These are phyloP conservation scores for Aspergillus japonicus DNA, from an alignment of 2,329 filamentous ascomycete species.

Conservation along the genomic window DNA sequence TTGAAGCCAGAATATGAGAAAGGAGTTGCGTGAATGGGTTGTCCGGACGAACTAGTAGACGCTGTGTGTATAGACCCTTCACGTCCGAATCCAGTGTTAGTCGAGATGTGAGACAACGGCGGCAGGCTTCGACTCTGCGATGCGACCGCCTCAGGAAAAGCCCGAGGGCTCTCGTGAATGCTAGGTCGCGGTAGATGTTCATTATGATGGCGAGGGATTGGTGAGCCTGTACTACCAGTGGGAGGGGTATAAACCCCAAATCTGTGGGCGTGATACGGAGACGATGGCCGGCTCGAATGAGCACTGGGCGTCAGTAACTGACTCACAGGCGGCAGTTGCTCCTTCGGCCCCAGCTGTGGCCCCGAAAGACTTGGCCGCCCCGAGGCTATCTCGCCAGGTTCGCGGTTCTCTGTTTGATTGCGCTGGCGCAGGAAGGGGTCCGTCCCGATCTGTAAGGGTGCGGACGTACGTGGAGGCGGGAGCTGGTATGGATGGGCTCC, in stretches of 20 bases:
- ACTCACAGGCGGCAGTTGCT: slow-evolving; percentile 42
- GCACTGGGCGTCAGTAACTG: slow-evolving; percentile 39
- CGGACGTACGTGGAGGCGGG: slow-evolving; percentile 38
- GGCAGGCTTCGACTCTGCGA: slow-evolving; percentile 27
- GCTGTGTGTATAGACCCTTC: slow-evolving; percentile 22
- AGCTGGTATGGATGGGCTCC: slow-evolving; percentile 40
- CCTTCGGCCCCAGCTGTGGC: slow-evolving; percentile 20
- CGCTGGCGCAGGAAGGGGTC: slow-evolving; percentile 32
- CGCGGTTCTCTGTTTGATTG: slow-evolving; percentile 23
- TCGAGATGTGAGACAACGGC: slow-evolving; percentile 31
- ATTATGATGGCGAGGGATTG: slow-evolving; percentile 22
- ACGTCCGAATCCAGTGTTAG: slow-evolving; percentile 21
- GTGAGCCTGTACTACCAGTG: slow-evolving; percentile 18
- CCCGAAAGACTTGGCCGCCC: slow-evolving; percentile 14
- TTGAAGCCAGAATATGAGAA: slow-evolving; percentile 17
- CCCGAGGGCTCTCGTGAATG: slow-evolving; percentile 19
- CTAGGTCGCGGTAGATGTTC: slow-evolving; percentile 20
- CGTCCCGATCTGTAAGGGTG: slow-evolving; percentile 36
- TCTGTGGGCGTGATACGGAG: slow-evolving; percentile 27
- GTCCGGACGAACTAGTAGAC: slow-evolving; percentile 20
- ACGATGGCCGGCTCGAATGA: slow-evolving; percentile 27
- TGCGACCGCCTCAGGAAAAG: slow-evolving; percentile 21
- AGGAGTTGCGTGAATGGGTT: slow-evolving; percentile 20
- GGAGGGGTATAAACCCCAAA: slow-evolving; percentile 20
- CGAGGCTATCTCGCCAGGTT: slow-evolving; percentile 18